Evolutionary conservation across 495 filamentous ascomycete genomes (phyloP).

Genomic region (Ramalina intermedia): DNA sequence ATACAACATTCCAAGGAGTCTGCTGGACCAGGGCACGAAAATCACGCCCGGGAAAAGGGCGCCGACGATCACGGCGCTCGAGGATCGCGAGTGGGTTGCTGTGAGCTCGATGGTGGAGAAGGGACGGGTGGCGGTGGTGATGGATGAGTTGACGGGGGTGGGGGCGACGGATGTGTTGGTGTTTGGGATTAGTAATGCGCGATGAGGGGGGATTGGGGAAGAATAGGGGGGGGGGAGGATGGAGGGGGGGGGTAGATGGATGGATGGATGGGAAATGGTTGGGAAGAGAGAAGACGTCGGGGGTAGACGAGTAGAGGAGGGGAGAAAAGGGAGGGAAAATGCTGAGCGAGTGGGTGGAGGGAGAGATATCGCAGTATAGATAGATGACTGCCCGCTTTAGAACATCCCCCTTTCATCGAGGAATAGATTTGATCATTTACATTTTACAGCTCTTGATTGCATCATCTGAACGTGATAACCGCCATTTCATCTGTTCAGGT

Average conservation of each 20-base stretch:
- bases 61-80: slow-evolving; percentile 74
- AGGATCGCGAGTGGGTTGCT: slow-evolving; percentile 84
- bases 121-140: slow-evolving; percentile 71
- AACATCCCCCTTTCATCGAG: too few relatives aligned
- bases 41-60: slow-evolving; percentile 93
- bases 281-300: too few relatives aligned
- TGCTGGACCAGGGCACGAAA: slow-evolving; percentile 49
- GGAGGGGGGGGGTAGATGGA: neutral
- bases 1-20: slow-evolving; percentile 70
- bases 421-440: too few relatives aligned
- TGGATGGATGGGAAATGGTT: too few relatives aligned
- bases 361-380: too few relatives aligned
- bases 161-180: slow-evolving; percentile 86
- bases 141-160: slow-evolving; percentile 71
- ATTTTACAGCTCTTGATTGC: too few relatives aligned
- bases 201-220: slow-evolving; percentile 14
- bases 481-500: too few relatives aligned
- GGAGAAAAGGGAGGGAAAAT: too few relatives aligned
- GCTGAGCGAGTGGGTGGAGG: too few relatives aligned
- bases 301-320: too few relatives aligned
- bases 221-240: neutral
- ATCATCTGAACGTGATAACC: too few relatives aligned
- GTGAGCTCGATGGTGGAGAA: slow-evolving; percentile 89
- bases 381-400: too few relatives aligned
- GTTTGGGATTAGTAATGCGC: slow-evolving; percentile 73